Evolutionary conservation across 306 rosid genomes (phyloP).

Genomic region (Acacia crassicarpa): DNA sequence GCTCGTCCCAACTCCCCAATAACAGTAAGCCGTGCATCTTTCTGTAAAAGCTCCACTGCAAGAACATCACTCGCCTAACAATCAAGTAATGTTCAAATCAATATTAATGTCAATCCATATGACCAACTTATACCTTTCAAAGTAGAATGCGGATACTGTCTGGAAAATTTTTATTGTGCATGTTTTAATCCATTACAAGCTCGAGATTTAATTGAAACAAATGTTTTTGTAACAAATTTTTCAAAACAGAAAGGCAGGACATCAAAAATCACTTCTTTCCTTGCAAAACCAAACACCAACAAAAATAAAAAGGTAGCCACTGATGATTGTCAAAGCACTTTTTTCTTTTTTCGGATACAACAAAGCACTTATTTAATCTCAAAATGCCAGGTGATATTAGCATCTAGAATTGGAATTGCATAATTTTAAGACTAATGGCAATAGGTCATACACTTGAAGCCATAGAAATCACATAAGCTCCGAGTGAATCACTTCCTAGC

Average conservation of each 20-base stretch:
- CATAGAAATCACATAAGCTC: slow-evolving; percentile 98
- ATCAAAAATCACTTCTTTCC: slow-evolving; percentile 1
- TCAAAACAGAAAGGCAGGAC: slow-evolving; percentile 10
- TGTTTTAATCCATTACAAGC: neutral
- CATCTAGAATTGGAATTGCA: slow-evolving; percentile 16
- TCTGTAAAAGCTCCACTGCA: slow-evolving; percentile 94
- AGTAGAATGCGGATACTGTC: neutral
- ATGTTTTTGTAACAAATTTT: slow-evolving; percentile 13
- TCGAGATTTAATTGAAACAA: neutral
- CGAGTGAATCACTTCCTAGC: slow-evolving; percentile 83
- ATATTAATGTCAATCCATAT: slow-evolving; percentile 6
- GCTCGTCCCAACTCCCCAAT: slow-evolving; percentile 81
- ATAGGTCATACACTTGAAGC: slow-evolving; percentile 70
- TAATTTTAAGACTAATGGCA: slow-evolving; percentile 23
- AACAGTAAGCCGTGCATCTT: slow-evolving; percentile 87
- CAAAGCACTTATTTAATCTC: neutral
- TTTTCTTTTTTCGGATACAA: too few relatives aligned
- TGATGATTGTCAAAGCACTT: slow-evolving; percentile 5
- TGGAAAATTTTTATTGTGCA: neutral
- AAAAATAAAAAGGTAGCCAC: neutral
- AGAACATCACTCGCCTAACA: slow-evolving; percentile 94
- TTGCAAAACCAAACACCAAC: slow-evolving; percentile 17
- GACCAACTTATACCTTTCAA: neutral
- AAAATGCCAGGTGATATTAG: neutral
- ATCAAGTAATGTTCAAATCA: slow-evolving; percentile 26